phyloP scores from a whole-genome alignment of 148 eudicot species.

The Silene uniflora region DNA sequence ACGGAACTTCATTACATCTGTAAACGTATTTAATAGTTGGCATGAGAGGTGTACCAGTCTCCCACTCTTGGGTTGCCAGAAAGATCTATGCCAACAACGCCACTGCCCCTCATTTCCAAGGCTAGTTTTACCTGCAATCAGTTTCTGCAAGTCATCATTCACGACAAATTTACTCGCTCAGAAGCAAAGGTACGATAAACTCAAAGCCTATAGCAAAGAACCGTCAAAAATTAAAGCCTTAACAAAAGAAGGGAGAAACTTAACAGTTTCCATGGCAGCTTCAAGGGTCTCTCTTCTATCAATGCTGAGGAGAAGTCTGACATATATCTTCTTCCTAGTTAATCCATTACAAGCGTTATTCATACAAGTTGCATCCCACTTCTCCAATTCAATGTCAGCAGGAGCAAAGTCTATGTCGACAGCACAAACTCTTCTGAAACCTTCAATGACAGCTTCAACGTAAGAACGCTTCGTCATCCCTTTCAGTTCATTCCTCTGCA shows the following conservation, averaged over 20 bases:
- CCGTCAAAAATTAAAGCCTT: neutral
- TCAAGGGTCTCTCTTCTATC: slow-evolving; percentile 79
- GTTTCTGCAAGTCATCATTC: slow-evolving; percentile 14
- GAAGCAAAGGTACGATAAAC: neutral
- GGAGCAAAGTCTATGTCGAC: slow-evolving; percentile 62
- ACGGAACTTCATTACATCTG: no score
- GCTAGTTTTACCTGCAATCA: slow-evolving; percentile 71
- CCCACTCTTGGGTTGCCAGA: slow-evolving; percentile 88
- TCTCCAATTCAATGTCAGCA: slow-evolving; percentile 18
- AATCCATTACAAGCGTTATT: slow-evolving; percentile 28
- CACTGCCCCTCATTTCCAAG: slow-evolving; percentile 59
- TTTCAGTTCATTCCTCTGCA: slow-evolving; percentile 65
- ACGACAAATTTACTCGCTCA: neutral
- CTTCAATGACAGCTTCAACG: slow-evolving; percentile 81
- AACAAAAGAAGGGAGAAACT: slow-evolving; percentile 23
- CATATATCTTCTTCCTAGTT: slow-evolving; percentile 57
- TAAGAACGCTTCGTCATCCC: slow-evolving; percentile 90
- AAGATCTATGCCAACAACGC: slow-evolving; percentile 90
- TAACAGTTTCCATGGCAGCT: slow-evolving; percentile 95
- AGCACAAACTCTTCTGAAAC: slow-evolving; percentile 52
- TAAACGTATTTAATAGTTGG: neutral
- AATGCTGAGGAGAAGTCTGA: slow-evolving; percentile 87
- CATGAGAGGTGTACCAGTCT: slow-evolving; percentile 55
- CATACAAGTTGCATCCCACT: slow-evolving; percentile 19
- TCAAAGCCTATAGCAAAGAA: neutral